Percentiles rank a stretch among this genome's conserved stretches.
These are phyloP conservation scores for Tetrapisispora arboricola DNA, from an alignment of 805 yeast genomes.

Conservation along the genomic window DNA sequence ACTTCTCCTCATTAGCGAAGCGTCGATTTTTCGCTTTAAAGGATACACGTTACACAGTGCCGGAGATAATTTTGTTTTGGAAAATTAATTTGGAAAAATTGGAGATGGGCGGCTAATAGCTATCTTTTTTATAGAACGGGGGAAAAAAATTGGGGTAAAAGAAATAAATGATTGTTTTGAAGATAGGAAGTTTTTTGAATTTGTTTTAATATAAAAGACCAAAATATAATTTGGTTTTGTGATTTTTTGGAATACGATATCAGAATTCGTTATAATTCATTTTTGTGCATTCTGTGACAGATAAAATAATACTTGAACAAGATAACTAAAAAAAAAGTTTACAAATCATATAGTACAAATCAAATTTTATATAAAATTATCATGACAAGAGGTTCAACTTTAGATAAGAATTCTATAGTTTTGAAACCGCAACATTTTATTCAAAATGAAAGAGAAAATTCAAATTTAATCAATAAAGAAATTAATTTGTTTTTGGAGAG, in stretches of 20 bases:
- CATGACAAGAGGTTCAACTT: constrained; percentile 25
- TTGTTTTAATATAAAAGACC: neutral
- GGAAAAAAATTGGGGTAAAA: constrained; percentile 1
- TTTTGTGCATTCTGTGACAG: too few relatives aligned
- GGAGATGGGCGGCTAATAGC: constrained; percentile 3
- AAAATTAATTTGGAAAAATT: neutral
- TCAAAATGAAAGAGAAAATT: constrained; percentile 35
- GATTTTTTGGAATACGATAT: too few relatives aligned
- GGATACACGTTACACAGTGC: too few relatives aligned
- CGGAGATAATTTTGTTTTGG: too few relatives aligned
- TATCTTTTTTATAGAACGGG: too few relatives aligned
- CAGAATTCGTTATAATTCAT: too few relatives aligned
- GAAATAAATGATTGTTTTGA: neutral
- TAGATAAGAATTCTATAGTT: constrained; percentile 13
- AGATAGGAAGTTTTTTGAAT: neutral
- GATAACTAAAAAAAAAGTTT: neutral
- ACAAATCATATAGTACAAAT: too few relatives aligned
- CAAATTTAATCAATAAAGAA: constrained; percentile 35
- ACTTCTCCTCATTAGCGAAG: too few relatives aligned
- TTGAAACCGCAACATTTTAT: constrained; percentile 24
- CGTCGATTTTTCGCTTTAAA: too few relatives aligned
- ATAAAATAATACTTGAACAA: too few relatives aligned
- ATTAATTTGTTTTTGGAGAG: constrained; percentile 51
- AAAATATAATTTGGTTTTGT: neutral
- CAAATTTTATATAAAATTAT: neutral